A percentile compares a stretch with the other conserved stretches of the same genome.
Conservation (phyloP, 2,329 filamentous ascomycete genomes). For the Penicillium sp. region DNA sequence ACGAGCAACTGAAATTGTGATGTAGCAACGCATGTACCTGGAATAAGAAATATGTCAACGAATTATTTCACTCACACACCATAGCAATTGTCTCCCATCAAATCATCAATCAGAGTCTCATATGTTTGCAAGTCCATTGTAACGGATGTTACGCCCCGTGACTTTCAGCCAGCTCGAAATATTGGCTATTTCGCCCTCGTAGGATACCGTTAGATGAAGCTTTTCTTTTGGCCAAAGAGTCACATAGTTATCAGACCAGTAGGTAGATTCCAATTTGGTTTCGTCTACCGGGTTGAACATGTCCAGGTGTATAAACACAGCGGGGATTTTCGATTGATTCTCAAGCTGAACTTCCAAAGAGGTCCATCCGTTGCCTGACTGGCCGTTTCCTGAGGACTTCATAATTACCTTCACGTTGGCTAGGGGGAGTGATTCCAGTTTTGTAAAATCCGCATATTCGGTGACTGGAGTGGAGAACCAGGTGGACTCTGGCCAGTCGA, state of each 20-base stretch:
- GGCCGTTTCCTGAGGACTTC: background rate
- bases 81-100: background rate
- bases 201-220: conserved; percentile 40
- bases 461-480: conserved; percentile 62
- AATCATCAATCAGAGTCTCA: background rate
- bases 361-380: conserved; percentile 1
- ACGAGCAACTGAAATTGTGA: background rate
- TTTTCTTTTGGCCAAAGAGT: conserved; percentile 60
- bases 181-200: conserved; percentile 9
- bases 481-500: conserved; percentile 58
- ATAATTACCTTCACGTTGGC: conserved; percentile 41
- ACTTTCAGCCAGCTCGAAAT: conserved; percentile 20
- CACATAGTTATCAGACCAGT: conserved; percentile 65
- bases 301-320: conserved; percentile 58
- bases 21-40: background rate
- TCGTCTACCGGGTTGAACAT: conserved; percentile 46
- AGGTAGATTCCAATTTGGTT: conserved; percentile 52
- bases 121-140: background rate
- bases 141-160: conserved; percentile 23
- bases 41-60: background rate
- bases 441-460: conserved; percentile 50
- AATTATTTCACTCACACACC: background rate
- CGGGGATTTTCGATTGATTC: conserved; percentile 55
- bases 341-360: conserved; percentile 46
- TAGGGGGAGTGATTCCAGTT: conserved; percentile 41